These are phyloP conservation scores for Scopulariopsis brevicaulis DNA, from an alignment of 2,329 filamentous ascomycete genomes.

Conservation along the genomic window DNA sequence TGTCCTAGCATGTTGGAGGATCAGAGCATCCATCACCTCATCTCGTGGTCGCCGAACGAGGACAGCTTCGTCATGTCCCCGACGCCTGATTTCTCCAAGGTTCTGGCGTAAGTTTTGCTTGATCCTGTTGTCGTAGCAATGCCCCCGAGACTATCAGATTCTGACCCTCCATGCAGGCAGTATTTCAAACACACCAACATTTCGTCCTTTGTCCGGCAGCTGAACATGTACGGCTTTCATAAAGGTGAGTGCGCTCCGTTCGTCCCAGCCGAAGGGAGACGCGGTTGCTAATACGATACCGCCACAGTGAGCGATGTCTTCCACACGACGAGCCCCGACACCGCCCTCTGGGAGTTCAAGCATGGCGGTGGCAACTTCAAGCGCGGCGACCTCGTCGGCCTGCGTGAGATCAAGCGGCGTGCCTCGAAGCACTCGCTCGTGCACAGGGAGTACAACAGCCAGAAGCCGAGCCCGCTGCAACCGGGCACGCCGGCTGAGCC, in stretches of 20 bases:
- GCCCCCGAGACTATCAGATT: background rate
- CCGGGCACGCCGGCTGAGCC: conserved; percentile 78
- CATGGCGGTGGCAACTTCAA: conserved; percentile 97
- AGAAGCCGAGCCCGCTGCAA: conserved; percentile 20
- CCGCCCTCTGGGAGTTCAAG: conserved; percentile 96
- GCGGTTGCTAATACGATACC: background rate
- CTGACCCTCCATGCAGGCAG: conserved; percentile 45
- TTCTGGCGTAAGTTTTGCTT: conserved; percentile 68
- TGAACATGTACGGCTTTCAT: conserved; percentile 99
- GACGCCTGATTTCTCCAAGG: conserved; percentile 94
- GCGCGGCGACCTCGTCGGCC: conserved; percentile 77
- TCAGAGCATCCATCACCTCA: conserved; percentile 81
- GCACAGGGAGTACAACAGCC: conserved; percentile 82
- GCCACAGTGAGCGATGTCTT: conserved; percentile 88
- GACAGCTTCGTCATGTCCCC: conserved; percentile 99
- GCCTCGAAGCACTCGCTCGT: conserved; percentile 89
- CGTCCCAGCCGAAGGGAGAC: background rate
- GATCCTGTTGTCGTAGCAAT: background rate
- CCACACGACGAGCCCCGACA: conserved; percentile 86
- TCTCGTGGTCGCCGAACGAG: conserved; percentile 87
- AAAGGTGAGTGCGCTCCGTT: conserved; percentile 54
- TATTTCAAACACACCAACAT: conserved; percentile 99
- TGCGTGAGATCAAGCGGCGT: conserved; percentile 90
- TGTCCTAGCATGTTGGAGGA: conserved; percentile 84
- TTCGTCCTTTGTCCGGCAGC: conserved; percentile 91